A percentile compares a stretch with the other conserved stretches of the same genome.
Conservation (phyloP, 139 green algal genomes). For the Gonium pectorale region DNA sequence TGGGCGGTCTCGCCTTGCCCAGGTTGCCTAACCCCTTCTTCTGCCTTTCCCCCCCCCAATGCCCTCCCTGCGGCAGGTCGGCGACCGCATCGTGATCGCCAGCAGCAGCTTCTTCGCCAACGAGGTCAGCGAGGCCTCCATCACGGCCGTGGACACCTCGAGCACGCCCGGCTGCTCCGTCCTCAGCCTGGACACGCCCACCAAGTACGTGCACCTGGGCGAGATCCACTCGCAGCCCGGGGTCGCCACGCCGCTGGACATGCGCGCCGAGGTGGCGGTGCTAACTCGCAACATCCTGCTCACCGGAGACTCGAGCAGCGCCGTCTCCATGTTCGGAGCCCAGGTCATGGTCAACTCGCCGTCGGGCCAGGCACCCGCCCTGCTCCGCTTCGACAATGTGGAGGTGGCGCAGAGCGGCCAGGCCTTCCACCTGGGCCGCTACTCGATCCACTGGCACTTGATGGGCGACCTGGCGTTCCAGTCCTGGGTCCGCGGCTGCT, state of each 20-base stretch:
- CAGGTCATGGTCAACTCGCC: conserved; percentile 63
- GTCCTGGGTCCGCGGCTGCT: conserved; percentile 63
- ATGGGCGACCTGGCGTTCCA: conserved; percentile 54
- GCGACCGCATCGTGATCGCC: conserved; percentile 72
- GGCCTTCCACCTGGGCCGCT: conserved; percentile 71
- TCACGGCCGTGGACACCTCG: not conserved
- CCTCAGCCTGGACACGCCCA: conserved; percentile 45
- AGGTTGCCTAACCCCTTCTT: no score
- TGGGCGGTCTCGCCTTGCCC: no score
- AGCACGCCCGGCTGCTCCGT: conserved; percentile 15
- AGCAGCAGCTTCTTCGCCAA: conserved; percentile 58
- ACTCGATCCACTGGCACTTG: conserved; percentile 86
- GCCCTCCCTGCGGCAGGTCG: no score
- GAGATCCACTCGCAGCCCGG: conserved; percentile 13
- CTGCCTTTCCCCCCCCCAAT: no score
- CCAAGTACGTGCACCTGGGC: conserved; percentile 69
- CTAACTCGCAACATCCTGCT: conserved; percentile 61
- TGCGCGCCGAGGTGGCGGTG: conserved; percentile 72
- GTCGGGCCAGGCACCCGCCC: not conserved
- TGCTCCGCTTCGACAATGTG: conserved; percentile 50
- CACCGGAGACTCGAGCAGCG: conserved; percentile 55
- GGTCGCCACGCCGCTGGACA: conserved; percentile 53
- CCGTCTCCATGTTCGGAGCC: conserved; percentile 57
- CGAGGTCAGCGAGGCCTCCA: conserved; percentile 56
- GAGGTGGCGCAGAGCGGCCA: conserved; percentile 61